Evolutionary conservation across 2,329 filamentous ascomycete species (phyloP), one percentile per base, ranked within the genome.

Genomic region (Exserohilum rostratum): DNA sequence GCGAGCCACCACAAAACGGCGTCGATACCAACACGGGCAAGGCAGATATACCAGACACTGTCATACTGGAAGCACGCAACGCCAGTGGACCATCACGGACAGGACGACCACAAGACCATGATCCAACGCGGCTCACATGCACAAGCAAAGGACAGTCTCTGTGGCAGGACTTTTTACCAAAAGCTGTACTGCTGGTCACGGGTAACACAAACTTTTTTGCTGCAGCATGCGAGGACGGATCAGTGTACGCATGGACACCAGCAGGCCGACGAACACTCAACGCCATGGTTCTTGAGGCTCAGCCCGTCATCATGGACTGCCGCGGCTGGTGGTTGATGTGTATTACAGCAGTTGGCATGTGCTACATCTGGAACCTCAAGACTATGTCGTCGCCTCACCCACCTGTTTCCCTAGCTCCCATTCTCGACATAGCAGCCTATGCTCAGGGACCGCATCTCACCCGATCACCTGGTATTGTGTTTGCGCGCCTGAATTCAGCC

Each of bases 151-250:
- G 91, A 4, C 86, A 88, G 51, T 81, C 89, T 1, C 76, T 98
- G 3, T 99, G 96, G 95, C 91, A 97, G 68, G 96, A 99, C 70
- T 99, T 91, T 67, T 79, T 99, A 12, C 93, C 93, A 0, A 85
- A 89, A 54, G 87, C 91, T 5, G 90, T 96, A 20, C 84, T 99
- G n/a, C 83, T 98, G 1, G 88, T 96, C 1, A 95, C 93, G 0
- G 96, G 92, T 2, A 98, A 92, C 73, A 87, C 89, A 65, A 87
- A 90, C 63, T 93, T 98, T 71, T 99, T 95, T 90, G 89, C 90
- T 0, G 93, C 89, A 13, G 93, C 90, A 9, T 97, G 93, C 68
- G 95, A 99, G 73, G 95, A 98, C 69, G 95, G 92, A 13, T 91
- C 88, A 15, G 74, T 99, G 6, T 91, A 96, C 70, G 85, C 91